Conservation (phyloP, 2,329 filamentous ascomycete species). For the Triangularia setosa region DNA sequence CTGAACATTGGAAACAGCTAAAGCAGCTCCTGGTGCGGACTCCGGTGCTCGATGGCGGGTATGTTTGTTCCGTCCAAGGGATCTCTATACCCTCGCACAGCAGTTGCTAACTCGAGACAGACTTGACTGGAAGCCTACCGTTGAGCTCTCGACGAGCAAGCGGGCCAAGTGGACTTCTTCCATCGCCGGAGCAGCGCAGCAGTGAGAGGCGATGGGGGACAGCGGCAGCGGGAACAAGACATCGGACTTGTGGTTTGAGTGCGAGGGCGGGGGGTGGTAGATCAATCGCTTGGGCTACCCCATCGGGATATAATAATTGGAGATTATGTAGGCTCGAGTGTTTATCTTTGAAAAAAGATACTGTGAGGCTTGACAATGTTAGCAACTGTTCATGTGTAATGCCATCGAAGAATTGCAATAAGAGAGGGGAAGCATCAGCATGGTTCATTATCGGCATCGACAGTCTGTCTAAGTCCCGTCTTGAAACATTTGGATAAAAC, state of each 20-base stretch:
- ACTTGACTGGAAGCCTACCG: conserved; percentile 1
- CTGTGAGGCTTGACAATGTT: background rate
- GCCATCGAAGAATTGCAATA: background rate
- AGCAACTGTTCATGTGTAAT: background rate
- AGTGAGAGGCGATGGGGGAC: background rate
- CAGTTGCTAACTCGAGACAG: background rate
- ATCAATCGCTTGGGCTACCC: background rate
- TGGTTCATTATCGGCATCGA: background rate
- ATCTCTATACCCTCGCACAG: background rate
- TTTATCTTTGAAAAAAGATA: background rate
- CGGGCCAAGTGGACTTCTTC: background rate
- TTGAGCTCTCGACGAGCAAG: background rate
- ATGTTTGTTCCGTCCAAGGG: background rate
- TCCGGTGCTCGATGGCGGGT: conserved; percentile 1
- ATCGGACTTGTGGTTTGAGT: background rate
- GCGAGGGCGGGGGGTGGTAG: background rate
- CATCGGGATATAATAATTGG: background rate
- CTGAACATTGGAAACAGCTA: background rate
- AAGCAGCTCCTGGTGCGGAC: conserved; percentile 1
- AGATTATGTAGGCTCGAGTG: background rate
- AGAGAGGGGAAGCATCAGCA: background rate
- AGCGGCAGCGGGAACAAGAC: background rate
- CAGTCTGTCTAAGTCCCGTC: background rate
- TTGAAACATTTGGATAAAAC: background rate
- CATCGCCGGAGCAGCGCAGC: background rate